These are phyloP conservation scores for Skeletonema grethae DNA, from an alignment of 108 stramenopile genomes.

Conservation along the genomic window DNA sequence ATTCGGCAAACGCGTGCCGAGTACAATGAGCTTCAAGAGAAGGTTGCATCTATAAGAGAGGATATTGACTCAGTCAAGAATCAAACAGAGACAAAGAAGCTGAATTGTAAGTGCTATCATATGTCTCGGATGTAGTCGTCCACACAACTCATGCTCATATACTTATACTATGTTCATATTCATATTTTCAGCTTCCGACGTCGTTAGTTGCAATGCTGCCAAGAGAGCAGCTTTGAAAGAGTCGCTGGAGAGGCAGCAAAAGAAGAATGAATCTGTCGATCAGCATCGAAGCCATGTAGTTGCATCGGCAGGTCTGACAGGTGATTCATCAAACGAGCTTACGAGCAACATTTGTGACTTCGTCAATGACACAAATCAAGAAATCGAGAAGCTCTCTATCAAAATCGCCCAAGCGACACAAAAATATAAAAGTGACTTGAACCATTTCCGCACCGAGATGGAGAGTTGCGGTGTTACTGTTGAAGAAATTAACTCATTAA, in stretches of 20 bases:
- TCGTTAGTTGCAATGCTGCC: constrained; percentile 10
- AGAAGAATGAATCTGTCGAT: constrained; percentile 21
- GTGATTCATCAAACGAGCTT: constrained; percentile 16
- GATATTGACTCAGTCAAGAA: constrained; percentile 12
- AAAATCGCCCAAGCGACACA: constrained; percentile 27
- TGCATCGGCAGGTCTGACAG: constrained; percentile 33
- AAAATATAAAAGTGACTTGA: constrained; percentile 13
- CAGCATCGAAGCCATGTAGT: constrained; percentile 37
- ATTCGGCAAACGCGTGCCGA: constrained; percentile 13
- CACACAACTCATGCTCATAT: neutral
- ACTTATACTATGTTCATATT: neutral
- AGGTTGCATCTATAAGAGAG: constrained; percentile 2
- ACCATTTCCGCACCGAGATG: neutral
- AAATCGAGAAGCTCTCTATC: constrained; percentile 18
- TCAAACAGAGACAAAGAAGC: constrained; percentile 12
- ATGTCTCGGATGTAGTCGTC: no score
- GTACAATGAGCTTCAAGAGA: constrained; percentile 13
- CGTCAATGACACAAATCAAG: constrained; percentile 16
- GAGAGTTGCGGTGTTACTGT: neutral
- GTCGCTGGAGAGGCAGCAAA: constrained; percentile 15
- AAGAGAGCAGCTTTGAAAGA: constrained; percentile 21
- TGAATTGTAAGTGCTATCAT: neutral
- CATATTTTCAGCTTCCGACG: neutral
- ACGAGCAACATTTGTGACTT: constrained; percentile 17
- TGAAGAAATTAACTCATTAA: neutral